Base-by-base conservation (phyloP, 495 filamentous ascomycete species). In the Penicillium ucsense region DNA sequence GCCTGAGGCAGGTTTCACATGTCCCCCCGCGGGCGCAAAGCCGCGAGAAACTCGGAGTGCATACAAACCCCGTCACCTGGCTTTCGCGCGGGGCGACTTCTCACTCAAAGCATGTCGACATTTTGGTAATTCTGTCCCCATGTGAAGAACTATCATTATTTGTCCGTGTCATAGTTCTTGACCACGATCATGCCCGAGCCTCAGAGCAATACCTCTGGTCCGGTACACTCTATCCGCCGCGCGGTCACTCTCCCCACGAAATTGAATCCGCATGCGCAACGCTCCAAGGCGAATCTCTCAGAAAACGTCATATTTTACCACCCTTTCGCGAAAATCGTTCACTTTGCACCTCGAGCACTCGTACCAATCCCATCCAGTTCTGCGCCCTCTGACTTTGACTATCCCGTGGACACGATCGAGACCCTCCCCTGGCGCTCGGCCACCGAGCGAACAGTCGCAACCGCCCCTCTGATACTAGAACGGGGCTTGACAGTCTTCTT, bases 401-500 rank as follows among this genome's bases (percentile, higher is more conserved):
- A 68, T 51, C 71, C 68, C 31, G 64, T 66, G 44, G 64, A 73
- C 53, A 64, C 55, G 47, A 59, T 67, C 49, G 64, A 60, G 49
- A 82, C 83, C 3, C 67, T 92, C 34, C 75, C 87, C 11, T 91
- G 86, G 83, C 74, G 76, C 38, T 86, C 84, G 4, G 72, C 78
- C 12, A 78, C 86, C 3, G 89, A 95, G 61, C 78, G 85, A 56
- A 94, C 86, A 1, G 78, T 92, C 43, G 88, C 89, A 49, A 78
- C 84, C 51, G 88, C 89, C 7, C 80, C 82, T 5, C 73, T 95
- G 39, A 75, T 82, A 42, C 81, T 95, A 45, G 90, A 95, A 62
- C 80, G 81, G 47, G 84, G 85, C 7, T 81, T 86, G 38, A 84
- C 90, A 0, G 84, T 85, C 11, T 95, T 95, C 60, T 76, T 95